Evolutionary conservation across 2,329 filamentous ascomycete species (phyloP), one percentile per base, ranked within the genome.

Genomic region (Dothidotthia symphoricarpi): DNA sequence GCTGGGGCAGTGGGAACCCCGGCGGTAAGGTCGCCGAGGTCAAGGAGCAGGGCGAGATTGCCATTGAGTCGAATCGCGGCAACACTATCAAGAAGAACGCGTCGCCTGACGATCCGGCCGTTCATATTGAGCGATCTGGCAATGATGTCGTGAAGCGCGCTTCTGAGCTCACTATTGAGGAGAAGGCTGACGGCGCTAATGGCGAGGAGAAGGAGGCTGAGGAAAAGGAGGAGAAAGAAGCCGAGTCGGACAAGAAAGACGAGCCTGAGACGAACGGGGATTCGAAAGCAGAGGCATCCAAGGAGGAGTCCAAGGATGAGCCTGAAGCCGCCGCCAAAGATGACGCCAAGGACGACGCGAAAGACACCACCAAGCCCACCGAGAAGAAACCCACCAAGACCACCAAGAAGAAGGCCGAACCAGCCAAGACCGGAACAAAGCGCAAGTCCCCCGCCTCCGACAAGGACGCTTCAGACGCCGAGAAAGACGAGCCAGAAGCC

Each of bases 71-170:
- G 28, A 75, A 83, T 56, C 70, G 69, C 34, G 80, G 81, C 51
- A 85, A 84, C 61, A 79, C 75, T 17, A 76, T 84, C 61, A 80
- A 77, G 66, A 82, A 80, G 67, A 80, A 78, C 26, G 81, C 78
- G 34, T 73, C 77, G 16, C 73, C 75, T 17, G 72, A 73, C 14
- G 79, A 84, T 47, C 81, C 80, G 3, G 81, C 80, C 22, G 76
- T 84, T 5, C 75, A 76, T 47, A 66, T 84, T 51, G 70, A 72
- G 51, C 72, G 79, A 30, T 69, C 72, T 11, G 80, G 81, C 31
- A 82, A 83, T 52, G 80, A 84, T 59, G 80, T 83, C 14, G 79
- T 82, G 35, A 83, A 84, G 68, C 73, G 72, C 45, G 77, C 80
- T 10, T 76, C 72, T 28, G 81, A 84, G 64, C 67, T 83, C 17